These are phyloP conservation scores for Diaporthe nobilis DNA, from an alignment of 2,329 filamentous ascomycete species.

Conservation along the genomic window DNA sequence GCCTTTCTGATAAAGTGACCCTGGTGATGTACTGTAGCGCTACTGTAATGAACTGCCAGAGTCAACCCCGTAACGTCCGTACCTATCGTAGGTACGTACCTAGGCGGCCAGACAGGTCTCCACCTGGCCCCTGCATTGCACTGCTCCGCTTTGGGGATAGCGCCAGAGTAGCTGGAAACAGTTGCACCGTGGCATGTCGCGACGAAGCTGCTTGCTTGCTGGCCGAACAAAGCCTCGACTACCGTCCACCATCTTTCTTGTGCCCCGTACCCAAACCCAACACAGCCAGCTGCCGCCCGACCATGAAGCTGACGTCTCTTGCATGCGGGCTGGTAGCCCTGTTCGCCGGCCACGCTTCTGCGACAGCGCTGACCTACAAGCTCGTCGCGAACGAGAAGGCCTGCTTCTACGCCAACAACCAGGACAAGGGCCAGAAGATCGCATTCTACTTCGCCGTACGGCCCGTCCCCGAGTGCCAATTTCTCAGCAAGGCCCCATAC, in stretches of 20 bases:
- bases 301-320: slow-evolving; percentile 76
- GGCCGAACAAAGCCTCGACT: not conserved
- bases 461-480: not conserved
- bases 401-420: slow-evolving; percentile 90
- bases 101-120: not conserved
- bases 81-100: not conserved
- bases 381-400: slow-evolving; percentile 91
- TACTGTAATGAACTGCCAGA: not conserved
- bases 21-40: not conserved
- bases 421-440: slow-evolving; percentile 86
- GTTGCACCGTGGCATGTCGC: slow-evolving; percentile 32
- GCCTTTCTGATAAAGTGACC: not conserved
- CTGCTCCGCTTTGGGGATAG: slow-evolving; percentile 13
- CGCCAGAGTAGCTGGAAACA: slow-evolving; percentile 11
- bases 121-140: slow-evolving; percentile 22
- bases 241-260: slow-evolving; percentile 44
- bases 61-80: not conserved
- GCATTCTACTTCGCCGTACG: slow-evolving; percentile 98
- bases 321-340: slow-evolving; percentile 79
- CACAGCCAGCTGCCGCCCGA: slow-evolving; percentile 49
- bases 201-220: slow-evolving; percentile 36
- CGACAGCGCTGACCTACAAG: slow-evolving; percentile 95
- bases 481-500: not conserved
- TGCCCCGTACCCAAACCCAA: slow-evolving; percentile 50
- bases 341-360: slow-evolving; percentile 78